Base-by-base conservation (phyloP, 2,329 filamentous ascomycete species). In the Penicillium sp. region DNA sequence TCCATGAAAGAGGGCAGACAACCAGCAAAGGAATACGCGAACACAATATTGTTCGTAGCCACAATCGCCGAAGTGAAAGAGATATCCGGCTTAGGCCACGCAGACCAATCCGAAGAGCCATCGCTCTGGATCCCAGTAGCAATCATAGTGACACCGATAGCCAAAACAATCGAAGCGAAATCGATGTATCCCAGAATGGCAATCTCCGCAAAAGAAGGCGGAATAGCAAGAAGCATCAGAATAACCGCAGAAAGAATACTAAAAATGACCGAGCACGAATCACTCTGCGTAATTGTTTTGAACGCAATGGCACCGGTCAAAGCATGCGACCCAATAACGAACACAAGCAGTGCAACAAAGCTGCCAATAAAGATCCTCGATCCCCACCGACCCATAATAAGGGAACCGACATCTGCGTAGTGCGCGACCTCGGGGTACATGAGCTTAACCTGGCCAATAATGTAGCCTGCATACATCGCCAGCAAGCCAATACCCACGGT, bases 401-500 rank as follows among this genome's bases (percentile, higher is more conserved):
- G 43, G 6, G 16, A 45, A 1, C 59, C 59, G 7, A 61, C 53
- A 31, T 61, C 59, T 19, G 54, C 57, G 39, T 61, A 61, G 31
- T 61, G 57, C 7, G 37, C 45, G 43, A 61, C 31, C 16, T 59
- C 44, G 8, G 59, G 59, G 26, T 57, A 61, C 48, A 46, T 55
- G 11, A 61, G 49, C 29, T 61, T 61, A 14, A 59, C 57, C 14
- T 56, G 48, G 3, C 59, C 59, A 22, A 61, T 50, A 5, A 55
- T 55, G 22, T 59, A 57, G 24, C 57, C 55, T 19, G 55, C 55
- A 45, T 77, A 76, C 52, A 75, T 76, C 44, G 75, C 73, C 35
- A 76, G 59, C 39, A 72, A 53, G 11, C 70, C 70, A 5, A 73
- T 53, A 27, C 75, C 74, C 3, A 80, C 64, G 16, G 68, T 71